These are phyloP conservation scores for Jackrogersella minutella DNA, from an alignment of 495 filamentous ascomycete species.

Conservation along the genomic window DNA sequence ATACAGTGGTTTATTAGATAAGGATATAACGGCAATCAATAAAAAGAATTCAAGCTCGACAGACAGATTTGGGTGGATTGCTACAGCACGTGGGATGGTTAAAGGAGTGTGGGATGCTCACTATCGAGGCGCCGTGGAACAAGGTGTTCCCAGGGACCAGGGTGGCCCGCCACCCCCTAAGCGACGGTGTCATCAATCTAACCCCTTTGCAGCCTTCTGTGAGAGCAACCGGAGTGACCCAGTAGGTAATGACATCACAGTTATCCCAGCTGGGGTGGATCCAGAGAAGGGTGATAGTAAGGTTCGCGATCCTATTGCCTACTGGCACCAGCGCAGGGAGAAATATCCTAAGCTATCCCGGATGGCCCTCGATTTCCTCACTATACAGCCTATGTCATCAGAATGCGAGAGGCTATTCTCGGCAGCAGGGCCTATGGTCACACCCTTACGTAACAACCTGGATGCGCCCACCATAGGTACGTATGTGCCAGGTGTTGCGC, in stretches of 20 bases:
- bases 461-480: too few relatives aligned
- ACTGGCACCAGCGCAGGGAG: too few relatives aligned
- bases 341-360: too few relatives aligned
- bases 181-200: not conserved
- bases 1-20: too few relatives aligned
- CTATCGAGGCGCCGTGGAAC: not conserved
- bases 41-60: too few relatives aligned
- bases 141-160: not conserved
- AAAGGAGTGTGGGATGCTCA: not conserved
- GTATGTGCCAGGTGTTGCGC: too few relatives aligned
- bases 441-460: too few relatives aligned
- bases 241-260: not conserved
- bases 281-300: not conserved
- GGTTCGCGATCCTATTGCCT: not conserved
- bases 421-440: too few relatives aligned
- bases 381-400: too few relatives aligned
- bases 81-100: not conserved
- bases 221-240: not conserved
- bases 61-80: not conserved
- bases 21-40: too few relatives aligned
- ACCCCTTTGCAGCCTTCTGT: not conserved
- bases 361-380: too few relatives aligned
- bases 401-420: too few relatives aligned
- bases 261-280: not conserved
- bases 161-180: not conserved